A percentile compares a stretch with the other conserved stretches of the same genome.
Evolutionary conservation across 805 yeast species (phyloP).

Genomic region (Spathaspora gorwiae): DNA sequence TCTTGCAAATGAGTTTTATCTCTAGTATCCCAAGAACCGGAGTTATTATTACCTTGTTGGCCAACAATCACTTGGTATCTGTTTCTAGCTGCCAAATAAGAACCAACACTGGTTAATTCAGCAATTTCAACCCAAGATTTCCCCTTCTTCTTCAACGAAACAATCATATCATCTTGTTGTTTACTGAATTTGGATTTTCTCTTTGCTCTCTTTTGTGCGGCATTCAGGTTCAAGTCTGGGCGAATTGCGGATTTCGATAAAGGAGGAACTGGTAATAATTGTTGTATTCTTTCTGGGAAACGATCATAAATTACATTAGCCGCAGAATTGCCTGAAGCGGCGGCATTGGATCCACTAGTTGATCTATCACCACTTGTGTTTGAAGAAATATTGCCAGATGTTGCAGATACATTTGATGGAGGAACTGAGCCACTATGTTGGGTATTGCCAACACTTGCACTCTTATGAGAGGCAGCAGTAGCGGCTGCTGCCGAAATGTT

Average conservation of each 20-base stretch:
- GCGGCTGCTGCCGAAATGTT: constrained; percentile 6
- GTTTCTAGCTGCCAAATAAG: constrained; percentile 69
- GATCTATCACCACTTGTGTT: neutral
- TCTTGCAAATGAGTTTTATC: constrained; percentile 49
- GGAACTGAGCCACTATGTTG: neutral
- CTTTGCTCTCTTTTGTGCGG: constrained; percentile 46
- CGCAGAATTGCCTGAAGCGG: constrained; percentile 3
- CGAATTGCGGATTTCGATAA: constrained; percentile 37
- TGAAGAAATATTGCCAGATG: neutral
- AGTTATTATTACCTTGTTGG: constrained; percentile 71
- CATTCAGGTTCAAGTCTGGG: constrained; percentile 38
- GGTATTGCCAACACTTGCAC: neutral
- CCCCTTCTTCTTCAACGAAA: constrained; percentile 57
- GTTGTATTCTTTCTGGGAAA: constrained; percentile 24
- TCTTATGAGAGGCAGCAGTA: neutral
- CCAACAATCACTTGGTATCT: constrained; percentile 78
- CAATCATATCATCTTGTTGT: constrained; percentile 64
- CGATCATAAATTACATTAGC: constrained; percentile 14
- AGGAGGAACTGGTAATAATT: constrained; percentile 46
- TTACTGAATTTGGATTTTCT: constrained; percentile 66
- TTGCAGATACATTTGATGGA: neutral
- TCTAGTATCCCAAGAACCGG: constrained; percentile 55
- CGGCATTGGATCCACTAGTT: constrained; percentile 2
- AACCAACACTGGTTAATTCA: constrained; percentile 55
- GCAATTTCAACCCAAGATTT: constrained; percentile 74